Base-by-base conservation (phyloP, 2,329 filamentous ascomycete genomes). In the Colletotrichum falcatum region DNA sequence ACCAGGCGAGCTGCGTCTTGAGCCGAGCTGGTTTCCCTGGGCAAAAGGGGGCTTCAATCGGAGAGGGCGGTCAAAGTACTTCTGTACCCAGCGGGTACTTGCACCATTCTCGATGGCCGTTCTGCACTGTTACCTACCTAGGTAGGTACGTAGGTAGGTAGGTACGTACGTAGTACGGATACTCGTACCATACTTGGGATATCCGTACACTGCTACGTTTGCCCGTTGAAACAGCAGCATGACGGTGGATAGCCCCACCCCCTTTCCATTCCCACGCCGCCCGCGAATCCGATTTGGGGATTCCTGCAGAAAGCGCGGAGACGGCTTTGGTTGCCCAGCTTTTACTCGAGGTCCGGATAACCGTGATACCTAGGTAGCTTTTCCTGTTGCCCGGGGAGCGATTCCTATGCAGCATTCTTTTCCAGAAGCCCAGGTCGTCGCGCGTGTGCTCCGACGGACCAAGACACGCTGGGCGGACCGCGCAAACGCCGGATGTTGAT, bases 141-240 rank as follows among this genome's bases (percentile, higher is more conserved):
- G 35, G 35, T 12, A 39, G 14, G 18, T 18, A 44, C 11, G 14
- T 39, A 39, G 30, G 4, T 33, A 39, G 11, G 37, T 35, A 14
- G 37, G 37, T 39, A 14, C 7, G 9, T 46, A 23, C 9, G 44
- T 46, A 11, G 8, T n/a, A 46, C 7, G 20, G 4, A 2, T 44
- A 11, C 18, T 44, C 18, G 42, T 44, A n/a, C 42, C 14, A 11
- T 44, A 23, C 11, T 46, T n/a, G 1, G 7, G 42, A 46, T 5
- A n/a, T n/a, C n/a, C n/a, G n/a, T n/a, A 46, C 20, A 46, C 8
- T 51, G 23, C 46, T 42, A 53, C 56, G 56, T 66, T 30, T 66
- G 56, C 49, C 54, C 49, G 49, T 67, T 70, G 67, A 70, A 67
- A 67, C 58, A 67, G 44, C 44, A 62, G 55, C 49, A 56, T 55